A percentile compares a stretch with the other conserved stretches of the same genome.
Conservation (phyloP, 2,329 filamentous ascomycete genomes). For the Fusarium sp. region DNA sequence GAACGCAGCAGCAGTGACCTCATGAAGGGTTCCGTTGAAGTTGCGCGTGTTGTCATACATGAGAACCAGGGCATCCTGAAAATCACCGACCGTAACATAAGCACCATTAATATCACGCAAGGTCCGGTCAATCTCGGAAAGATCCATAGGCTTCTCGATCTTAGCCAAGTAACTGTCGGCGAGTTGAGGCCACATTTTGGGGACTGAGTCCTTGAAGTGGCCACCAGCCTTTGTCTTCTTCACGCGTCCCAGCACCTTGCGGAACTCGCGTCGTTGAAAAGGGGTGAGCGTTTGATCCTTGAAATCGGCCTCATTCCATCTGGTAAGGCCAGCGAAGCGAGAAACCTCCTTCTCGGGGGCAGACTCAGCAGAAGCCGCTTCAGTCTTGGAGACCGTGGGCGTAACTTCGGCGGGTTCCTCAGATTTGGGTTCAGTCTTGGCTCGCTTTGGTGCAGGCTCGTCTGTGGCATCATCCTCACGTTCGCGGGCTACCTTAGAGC, state of each 20-base stretch:
- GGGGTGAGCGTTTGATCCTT: conserved; percentile 63
- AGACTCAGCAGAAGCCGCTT: conserved; percentile 37
- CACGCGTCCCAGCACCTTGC: conserved; percentile 74
- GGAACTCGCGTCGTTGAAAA: conserved; percentile 68
- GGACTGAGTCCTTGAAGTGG: conserved; percentile 81
- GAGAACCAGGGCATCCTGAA: conserved; percentile 78
- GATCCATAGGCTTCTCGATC: conserved; percentile 83
- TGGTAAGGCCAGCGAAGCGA: conserved; percentile 46
- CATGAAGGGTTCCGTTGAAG: conserved; percentile 85
- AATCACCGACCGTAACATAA: conserved; percentile 76
- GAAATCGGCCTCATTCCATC: conserved; percentile 54
- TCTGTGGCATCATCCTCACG: conserved; percentile 76
- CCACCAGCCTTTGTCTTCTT: conserved; percentile 87
- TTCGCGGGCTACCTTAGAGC: conserved; percentile 73
- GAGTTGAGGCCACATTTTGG: conserved; percentile 77
- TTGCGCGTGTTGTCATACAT: conserved; percentile 80
- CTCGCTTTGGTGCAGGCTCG: conserved; percentile 81
- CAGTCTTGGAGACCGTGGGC: conserved; percentile 11
- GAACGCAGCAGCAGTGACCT: conserved; percentile 69
- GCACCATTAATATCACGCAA: conserved; percentile 68
- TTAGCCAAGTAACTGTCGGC: conserved; percentile 76
- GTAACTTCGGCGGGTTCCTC: conserved; percentile 44
- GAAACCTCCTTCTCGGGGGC: conserved; percentile 29
- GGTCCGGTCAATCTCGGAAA: conserved; percentile 82
- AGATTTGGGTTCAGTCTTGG: conserved; percentile 72